Evolutionary conservation across 2,329 filamentous ascomycete genomes (phyloP).

Genomic region (Mollisiaceae sp.): DNA sequence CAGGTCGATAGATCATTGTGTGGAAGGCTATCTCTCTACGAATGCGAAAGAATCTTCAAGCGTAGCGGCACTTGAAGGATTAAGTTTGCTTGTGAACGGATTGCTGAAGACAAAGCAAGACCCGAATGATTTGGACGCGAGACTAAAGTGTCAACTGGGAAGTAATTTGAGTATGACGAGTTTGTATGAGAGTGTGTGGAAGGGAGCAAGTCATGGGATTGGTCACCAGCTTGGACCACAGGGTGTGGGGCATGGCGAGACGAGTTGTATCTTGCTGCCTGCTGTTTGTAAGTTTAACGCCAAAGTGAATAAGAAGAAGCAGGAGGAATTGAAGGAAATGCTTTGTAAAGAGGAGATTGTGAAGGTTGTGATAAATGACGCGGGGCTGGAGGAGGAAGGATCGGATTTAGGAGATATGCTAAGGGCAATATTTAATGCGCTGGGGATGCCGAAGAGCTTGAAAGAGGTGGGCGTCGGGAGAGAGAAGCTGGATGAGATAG

Average conservation of each 20-base stretch:
- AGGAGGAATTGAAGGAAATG: slow-evolving; percentile 7
- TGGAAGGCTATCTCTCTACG: slow-evolving; percentile 54
- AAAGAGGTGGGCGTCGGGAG: slow-evolving; percentile 53
- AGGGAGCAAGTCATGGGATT: slow-evolving; percentile 46
- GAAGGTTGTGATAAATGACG: neutral
- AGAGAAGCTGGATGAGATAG: slow-evolving; percentile 53
- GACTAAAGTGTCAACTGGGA: slow-evolving; percentile 38
- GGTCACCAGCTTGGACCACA: slow-evolving; percentile 51
- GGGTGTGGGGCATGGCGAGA: slow-evolving; percentile 63
- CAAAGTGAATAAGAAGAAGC: slow-evolving; percentile 40
- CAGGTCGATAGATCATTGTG: slow-evolving; percentile 60
- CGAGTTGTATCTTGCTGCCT: slow-evolving; percentile 58
- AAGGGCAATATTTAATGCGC: slow-evolving; percentile 52
- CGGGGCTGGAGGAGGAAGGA: neutral
- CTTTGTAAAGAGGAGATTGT: neutral
- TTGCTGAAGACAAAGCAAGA: slow-evolving; percentile 49
- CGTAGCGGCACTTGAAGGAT: slow-evolving; percentile 43
- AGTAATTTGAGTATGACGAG: slow-evolving; percentile 2
- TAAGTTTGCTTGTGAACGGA: slow-evolving; percentile 49
- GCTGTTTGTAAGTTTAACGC: slow-evolving; percentile 61
- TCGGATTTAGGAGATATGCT: slow-evolving; percentile 55
- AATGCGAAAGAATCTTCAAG: slow-evolving; percentile 41
- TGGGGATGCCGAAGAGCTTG: slow-evolving; percentile 58
- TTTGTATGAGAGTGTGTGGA: slow-evolving; percentile 38
- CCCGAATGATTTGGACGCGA: slow-evolving; percentile 46